Evolutionary conservation across 2,329 filamentous ascomycete species (phyloP).

Genomic region (Metarhizium guizhouense): DNA sequence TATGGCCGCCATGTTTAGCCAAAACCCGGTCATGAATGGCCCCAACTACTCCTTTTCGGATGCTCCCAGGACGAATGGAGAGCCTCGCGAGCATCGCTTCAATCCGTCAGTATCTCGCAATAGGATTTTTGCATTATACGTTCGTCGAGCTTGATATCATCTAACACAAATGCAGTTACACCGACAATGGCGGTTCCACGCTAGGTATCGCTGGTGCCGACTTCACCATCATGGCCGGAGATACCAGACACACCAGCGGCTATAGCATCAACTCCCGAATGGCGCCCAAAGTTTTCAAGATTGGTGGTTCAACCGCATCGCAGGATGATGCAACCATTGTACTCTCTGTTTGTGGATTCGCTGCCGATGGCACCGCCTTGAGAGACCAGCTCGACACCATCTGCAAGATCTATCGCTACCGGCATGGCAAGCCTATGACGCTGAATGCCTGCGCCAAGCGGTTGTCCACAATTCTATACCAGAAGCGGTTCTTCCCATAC

Average conservation of each 20-base stretch:
- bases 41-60: slow-evolving; percentile 62
- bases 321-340: slow-evolving; percentile 81
- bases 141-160: neutral
- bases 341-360: slow-evolving; percentile 90
- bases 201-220: slow-evolving; percentile 88
- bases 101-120: slow-evolving; percentile 61
- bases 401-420: slow-evolving; percentile 98
- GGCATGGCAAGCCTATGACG: slow-evolving; percentile 93
- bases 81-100: slow-evolving; percentile 69
- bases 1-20: slow-evolving; percentile 61
- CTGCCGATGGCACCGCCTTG: slow-evolving; percentile 86
- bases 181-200: slow-evolving; percentile 95
- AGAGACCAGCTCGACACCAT: slow-evolving; percentile 89
- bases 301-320: slow-evolving; percentile 80
- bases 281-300: slow-evolving; percentile 93
- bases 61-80: slow-evolving; percentile 44
- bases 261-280: slow-evolving; percentile 99
- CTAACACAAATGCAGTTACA: slow-evolving; percentile 56
- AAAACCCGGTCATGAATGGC: slow-evolving; percentile 60
- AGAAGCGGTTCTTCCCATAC: slow-evolving; percentile 98
- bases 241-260: slow-evolving; percentile 89
- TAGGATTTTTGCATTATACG: neutral
- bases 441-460: slow-evolving; percentile 92
- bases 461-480: slow-evolving; percentile 89
- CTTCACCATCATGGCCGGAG: slow-evolving; percentile 94